These are phyloP conservation scores for Athelia sp. DNA, from an alignment of 1,284 basidiomycete genomes.

Conservation along the genomic window DNA sequence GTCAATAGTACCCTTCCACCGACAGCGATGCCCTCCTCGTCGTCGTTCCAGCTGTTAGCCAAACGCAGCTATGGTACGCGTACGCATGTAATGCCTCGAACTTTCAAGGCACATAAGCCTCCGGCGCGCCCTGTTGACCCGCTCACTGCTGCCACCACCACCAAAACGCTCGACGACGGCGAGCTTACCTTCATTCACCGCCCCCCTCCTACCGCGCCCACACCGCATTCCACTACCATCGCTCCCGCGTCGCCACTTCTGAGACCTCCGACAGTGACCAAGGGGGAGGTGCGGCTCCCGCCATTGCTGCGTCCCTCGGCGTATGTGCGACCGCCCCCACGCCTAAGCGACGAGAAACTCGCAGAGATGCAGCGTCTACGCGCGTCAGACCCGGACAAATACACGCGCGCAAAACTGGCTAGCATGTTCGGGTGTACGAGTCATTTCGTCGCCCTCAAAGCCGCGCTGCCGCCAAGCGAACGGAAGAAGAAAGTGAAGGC, in stretches of 20 bases:
- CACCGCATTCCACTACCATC: constrained; percentile 44
- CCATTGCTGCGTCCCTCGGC: constrained; percentile 29
- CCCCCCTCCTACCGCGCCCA: constrained; percentile 44
- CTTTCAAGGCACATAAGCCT: constrained; percentile 35
- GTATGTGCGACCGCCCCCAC: constrained; percentile 20
- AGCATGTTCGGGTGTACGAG: constrained; percentile 33
- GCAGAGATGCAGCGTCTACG: constrained; percentile 37
- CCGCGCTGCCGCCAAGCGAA: constrained; percentile 26
- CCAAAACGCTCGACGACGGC: constrained; percentile 32
- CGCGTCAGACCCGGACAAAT: constrained; percentile 23
- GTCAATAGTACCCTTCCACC: no score
- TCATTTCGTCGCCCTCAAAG: constrained; percentile 31
- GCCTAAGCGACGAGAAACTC: constrained; percentile 35
- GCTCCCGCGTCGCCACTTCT: constrained; percentile 46
- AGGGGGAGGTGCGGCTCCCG: constrained; percentile 7
- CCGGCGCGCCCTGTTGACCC: constrained; percentile 42
- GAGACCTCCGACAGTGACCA: constrained; percentile 12
- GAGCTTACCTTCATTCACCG: constrained; percentile 48
- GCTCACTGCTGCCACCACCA: constrained; percentile 31
- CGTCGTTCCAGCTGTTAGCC: background rate
- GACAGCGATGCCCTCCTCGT: no score
- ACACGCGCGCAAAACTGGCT: constrained; percentile 29
- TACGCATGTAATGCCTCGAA: constrained; percentile 12
- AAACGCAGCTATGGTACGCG: background rate
- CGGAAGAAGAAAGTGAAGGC: constrained; percentile 15